phyloP scores from a whole-genome alignment of 1,284 basidiomycete species.

The Pulveroboletus sp. region DNA sequence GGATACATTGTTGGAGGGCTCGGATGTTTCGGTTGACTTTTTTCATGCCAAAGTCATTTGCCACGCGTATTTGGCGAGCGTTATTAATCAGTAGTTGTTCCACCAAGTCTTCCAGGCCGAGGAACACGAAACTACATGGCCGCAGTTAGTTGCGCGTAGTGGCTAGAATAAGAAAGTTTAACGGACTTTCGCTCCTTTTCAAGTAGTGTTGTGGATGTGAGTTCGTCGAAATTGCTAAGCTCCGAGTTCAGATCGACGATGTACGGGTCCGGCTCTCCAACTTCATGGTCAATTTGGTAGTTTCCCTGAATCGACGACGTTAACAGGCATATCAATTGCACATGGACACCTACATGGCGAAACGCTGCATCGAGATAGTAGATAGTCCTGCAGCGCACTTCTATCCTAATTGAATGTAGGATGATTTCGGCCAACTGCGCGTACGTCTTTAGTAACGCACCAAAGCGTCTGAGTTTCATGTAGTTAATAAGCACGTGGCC shows the following conservation, averaged over 20 bases:
- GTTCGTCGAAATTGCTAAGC: slow-evolving; percentile 77
- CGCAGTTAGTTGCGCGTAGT: slow-evolving; percentile 1
- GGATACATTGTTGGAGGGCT: slow-evolving; percentile 91
- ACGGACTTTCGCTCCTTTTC: slow-evolving; percentile 67
- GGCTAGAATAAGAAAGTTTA: slow-evolving; percentile 4
- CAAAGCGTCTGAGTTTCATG: slow-evolving; percentile 69
- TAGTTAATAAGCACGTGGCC: not conserved
- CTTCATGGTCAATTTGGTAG: slow-evolving; percentile 79
- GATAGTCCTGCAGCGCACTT: slow-evolving; percentile 84
- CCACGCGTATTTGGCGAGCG: slow-evolving; percentile 69
- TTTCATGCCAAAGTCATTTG: slow-evolving; percentile 79
- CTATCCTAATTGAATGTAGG: slow-evolving; percentile 86
- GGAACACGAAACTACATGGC: slow-evolving; percentile 74
- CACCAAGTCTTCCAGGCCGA: slow-evolving; percentile 85
- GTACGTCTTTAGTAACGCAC: slow-evolving; percentile 88
- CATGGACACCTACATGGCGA: slow-evolving; percentile 53
- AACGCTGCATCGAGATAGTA: slow-evolving; percentile 83
- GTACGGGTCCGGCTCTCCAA: slow-evolving; percentile 88
- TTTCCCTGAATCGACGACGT: slow-evolving; percentile 60
- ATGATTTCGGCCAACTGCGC: slow-evolving; percentile 86
- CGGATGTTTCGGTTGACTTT: slow-evolving; percentile 92
- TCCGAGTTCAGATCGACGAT: slow-evolving; percentile 87
- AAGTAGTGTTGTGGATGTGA: slow-evolving; percentile 62
- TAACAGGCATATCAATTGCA: not conserved
- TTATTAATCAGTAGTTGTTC: slow-evolving; percentile 81